phyloP scores from a whole-genome alignment of 139 green algal species.

The Zygnema cylindricum region DNA sequence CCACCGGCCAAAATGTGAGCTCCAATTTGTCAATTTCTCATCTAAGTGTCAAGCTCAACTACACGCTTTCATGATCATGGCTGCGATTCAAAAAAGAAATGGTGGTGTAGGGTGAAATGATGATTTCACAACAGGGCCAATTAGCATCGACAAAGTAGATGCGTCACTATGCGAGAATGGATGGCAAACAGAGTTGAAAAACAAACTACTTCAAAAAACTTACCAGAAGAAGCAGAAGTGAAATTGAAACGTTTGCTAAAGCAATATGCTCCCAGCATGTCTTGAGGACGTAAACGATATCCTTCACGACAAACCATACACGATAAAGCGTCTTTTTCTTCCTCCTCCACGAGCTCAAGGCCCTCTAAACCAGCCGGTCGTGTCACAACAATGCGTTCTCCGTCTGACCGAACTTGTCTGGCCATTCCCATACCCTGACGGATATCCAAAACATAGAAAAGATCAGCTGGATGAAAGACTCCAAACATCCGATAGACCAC shows the following conservation, averaged over 20 bases:
- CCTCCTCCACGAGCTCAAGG: conserved; percentile 49
- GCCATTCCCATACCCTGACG: conserved; percentile 59
- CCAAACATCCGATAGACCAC: no score
- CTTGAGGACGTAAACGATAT: conserved; percentile 63
- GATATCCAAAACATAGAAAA: not conserved
- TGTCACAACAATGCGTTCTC: conserved; percentile 30
- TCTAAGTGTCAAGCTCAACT: no score
- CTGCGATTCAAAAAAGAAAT: conserved; percentile 3
- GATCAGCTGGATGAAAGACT: no score
- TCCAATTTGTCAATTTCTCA: no score
- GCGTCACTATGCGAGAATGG: not conserved
- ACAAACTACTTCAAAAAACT: conserved; percentile 46
- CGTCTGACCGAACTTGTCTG: conserved; percentile 54
- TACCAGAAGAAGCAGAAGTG: conserved; percentile 12
- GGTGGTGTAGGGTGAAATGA: no score
- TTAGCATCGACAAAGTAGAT: not conserved
- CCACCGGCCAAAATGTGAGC: no score
- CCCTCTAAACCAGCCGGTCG: conserved; percentile 24
- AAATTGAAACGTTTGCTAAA: conserved; percentile 63
- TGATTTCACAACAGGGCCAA: no score
- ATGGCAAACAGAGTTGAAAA: not conserved
- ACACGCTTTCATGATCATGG: no score
- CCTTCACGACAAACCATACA: conserved; percentile 74
- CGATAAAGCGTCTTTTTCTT: conserved; percentile 58
- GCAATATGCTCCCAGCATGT: conserved; percentile 70